A percentile compares a stretch with the other conserved stretches of the same genome.
Evolutionary conservation across 345 rosid species (phyloP).

Genomic region (Corchorus olitorius): DNA sequence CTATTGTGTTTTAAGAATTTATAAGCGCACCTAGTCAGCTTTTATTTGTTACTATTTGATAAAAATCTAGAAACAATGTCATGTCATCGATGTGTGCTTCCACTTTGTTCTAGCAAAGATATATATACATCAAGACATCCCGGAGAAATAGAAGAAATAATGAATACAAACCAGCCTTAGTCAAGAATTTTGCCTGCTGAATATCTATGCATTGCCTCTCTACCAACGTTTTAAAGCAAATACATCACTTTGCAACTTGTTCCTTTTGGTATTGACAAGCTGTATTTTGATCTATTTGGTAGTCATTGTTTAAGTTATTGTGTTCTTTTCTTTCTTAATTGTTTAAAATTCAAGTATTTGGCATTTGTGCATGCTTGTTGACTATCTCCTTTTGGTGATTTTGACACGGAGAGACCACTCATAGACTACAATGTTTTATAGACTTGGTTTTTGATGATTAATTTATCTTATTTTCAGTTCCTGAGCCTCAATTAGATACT

Average conservation of each 20-base stretch:
- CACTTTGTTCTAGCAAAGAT: no score
- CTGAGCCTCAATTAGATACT: conserved; percentile 25
- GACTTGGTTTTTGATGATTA: not conserved
- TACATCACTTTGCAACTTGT: not conserved
- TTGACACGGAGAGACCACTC: not conserved
- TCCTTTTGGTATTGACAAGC: not conserved
- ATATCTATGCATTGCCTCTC: no score
- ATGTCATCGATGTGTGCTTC: no score
- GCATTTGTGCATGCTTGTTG: not conserved
- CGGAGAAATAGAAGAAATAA: no score
- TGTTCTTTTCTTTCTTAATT: not conserved
- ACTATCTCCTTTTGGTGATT: not conserved
- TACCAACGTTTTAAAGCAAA: not conserved
- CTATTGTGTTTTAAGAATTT: no score
- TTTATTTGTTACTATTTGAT: no score
- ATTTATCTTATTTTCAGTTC: conserved; percentile 16
- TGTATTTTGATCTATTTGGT: not conserved
- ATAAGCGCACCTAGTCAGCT: no score
- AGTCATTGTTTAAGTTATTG: not conserved
- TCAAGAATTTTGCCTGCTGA: no score
- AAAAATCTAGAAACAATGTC: no score
- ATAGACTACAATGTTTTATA: not conserved
- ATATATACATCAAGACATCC: no score
- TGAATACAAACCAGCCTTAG: no score
- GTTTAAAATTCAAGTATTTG: not conserved